A percentile compares a stretch with the other conserved stretches of the same genome.
These are phyloP conservation scores for Trifolium subterraneum DNA, from an alignment of 306 rosid species.

Conservation along the genomic window DNA sequence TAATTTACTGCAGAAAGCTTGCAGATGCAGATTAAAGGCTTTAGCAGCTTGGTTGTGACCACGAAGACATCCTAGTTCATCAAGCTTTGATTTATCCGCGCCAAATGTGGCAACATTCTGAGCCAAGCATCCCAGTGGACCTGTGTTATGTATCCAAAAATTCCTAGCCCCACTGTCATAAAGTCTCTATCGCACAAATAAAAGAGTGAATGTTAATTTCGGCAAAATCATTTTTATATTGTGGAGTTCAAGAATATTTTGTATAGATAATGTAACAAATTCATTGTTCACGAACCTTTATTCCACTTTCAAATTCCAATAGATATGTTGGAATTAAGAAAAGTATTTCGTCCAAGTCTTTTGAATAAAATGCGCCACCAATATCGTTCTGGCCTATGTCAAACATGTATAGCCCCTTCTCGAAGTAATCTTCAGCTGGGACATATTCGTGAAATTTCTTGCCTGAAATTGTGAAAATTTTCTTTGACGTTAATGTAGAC, in stretches of 20 bases:
- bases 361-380: constrained; percentile 80
- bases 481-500: not conserved
- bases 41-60: constrained; percentile 80
- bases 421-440: constrained; percentile 63
- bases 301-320: constrained; percentile 72
- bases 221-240: not conserved
- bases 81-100: constrained; percentile 70
- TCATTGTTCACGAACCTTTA: constrained; percentile 59
- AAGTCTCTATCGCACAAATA: constrained; percentile 54
- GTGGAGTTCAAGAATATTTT: not conserved
- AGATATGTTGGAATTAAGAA: constrained; percentile 74
- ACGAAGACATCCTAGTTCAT: constrained; percentile 74
- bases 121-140: constrained; percentile 87
- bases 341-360: constrained; percentile 71
- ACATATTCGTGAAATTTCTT: constrained; percentile 54
- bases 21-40: constrained; percentile 77
- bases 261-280: not conserved
- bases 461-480: constrained; percentile 48
- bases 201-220: constrained; percentile 19
- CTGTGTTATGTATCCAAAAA: constrained; percentile 94
- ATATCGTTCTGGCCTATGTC: constrained; percentile 93
- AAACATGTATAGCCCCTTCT: constrained; percentile 80
- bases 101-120: constrained; percentile 79
- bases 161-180: constrained; percentile 76
- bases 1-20: constrained; percentile 69